These are phyloP conservation scores for Lentinus polychrous DNA, from an alignment of 1,284 basidiomycete species.

Conservation along the genomic window DNA sequence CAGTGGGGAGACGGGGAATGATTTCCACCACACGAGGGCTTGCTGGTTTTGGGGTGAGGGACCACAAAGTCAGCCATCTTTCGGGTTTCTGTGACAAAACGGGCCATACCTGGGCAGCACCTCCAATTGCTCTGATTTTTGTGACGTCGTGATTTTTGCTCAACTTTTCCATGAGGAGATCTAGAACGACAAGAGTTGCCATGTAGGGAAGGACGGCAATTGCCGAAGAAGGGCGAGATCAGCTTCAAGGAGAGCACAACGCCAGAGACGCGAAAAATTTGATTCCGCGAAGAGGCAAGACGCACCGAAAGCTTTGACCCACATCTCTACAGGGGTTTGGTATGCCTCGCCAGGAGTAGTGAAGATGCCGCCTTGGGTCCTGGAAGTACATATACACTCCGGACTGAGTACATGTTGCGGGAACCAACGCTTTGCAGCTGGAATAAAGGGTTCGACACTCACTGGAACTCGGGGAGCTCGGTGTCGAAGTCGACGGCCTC, in stretches of 20 bases:
- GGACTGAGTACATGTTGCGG: conserved; percentile 1
- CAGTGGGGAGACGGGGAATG: conserved; percentile 54
- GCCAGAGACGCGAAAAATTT: conserved; percentile 25
- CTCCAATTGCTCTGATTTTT: conserved; percentile 66
- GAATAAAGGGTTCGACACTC: conserved; percentile 32
- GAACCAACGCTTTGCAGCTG: conserved; percentile 1
- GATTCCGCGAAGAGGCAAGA: conserved; percentile 35
- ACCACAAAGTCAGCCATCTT: neutral
- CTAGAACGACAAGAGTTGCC: conserved; percentile 28
- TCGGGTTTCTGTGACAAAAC: neutral
- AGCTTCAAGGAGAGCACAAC: conserved; percentile 11
- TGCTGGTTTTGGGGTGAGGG: conserved; percentile 37
- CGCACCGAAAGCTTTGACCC: conserved; percentile 76
- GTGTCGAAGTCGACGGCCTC: conserved; percentile 76
- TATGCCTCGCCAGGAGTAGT: conserved; percentile 79
- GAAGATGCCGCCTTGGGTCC: conserved; percentile 79
- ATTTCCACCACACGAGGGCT: conserved; percentile 79
- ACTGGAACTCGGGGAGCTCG: conserved; percentile 77
- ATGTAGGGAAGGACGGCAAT: conserved; percentile 6
- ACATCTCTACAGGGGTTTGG: conserved; percentile 80
- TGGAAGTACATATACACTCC: conserved; percentile 21
- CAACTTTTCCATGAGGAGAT: conserved; percentile 69
- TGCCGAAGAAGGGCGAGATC: conserved; percentile 13
- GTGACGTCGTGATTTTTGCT: conserved; percentile 57
- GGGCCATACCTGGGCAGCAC: conserved; percentile 55